A percentile compares a stretch with the other conserved stretches of the same genome.
These are phyloP conservation scores for Candida easanensis DNA, from an alignment of 805 yeast species.

Conservation along the genomic window DNA sequence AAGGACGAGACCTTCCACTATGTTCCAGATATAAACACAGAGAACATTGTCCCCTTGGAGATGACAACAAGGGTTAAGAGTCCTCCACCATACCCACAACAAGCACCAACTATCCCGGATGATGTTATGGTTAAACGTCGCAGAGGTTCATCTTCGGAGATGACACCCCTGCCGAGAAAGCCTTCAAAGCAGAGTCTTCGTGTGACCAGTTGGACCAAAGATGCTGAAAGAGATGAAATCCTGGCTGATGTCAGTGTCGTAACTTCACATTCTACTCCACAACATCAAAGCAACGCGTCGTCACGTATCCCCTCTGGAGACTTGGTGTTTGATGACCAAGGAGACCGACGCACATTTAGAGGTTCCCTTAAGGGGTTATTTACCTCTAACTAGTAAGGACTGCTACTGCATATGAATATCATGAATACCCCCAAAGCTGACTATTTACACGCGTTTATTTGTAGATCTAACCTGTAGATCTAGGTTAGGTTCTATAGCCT, in stretches of 20 bases:
- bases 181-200: constrained; percentile 9
- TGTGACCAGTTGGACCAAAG: constrained; percentile 2
- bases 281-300: neutral
- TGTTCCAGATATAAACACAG: neutral
- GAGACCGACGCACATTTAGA: constrained; percentile 6
- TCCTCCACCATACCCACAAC: constrained; percentile 1
- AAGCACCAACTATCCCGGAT: neutral
- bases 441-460: neutral
- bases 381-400: neutral
- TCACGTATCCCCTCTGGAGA: constrained; percentile 6
- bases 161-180: neutral
- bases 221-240: neutral
- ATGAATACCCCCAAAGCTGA: neutral
- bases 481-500: constrained; percentile 61
- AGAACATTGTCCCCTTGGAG: constrained; percentile 6
- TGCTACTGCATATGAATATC: neutral
- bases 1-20: neutral
- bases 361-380: constrained; percentile 9
- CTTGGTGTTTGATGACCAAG: constrained; percentile 8
- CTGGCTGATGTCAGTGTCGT: too few species aligned
- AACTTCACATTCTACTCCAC: neutral
- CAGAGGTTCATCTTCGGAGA: neutral
- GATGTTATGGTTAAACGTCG: neutral
- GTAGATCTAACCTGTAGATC: neutral
- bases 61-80: constrained; percentile 5